Conservation (phyloP, 2,329 filamentous ascomycete genomes). For the Sporothrix sp. region DNA sequence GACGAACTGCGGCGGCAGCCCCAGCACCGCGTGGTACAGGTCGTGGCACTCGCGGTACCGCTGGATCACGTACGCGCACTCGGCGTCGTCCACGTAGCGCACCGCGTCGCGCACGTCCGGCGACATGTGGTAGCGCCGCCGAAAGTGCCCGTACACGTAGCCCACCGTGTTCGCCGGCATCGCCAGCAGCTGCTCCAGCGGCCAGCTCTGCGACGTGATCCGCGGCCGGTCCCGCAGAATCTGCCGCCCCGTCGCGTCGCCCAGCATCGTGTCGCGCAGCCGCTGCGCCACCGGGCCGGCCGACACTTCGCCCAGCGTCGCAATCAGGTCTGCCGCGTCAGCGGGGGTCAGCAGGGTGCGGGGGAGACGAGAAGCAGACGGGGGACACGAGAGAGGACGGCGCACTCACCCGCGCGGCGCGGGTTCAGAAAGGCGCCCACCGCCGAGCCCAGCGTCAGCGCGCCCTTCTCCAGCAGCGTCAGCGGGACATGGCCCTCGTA, state of each 20-base stretch:
- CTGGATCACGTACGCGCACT: constrained; percentile 98
- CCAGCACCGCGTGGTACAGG: constrained; percentile 92
- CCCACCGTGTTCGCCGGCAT: constrained; percentile 69
- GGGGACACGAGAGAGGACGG: too few species aligned
- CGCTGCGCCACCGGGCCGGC: constrained; percentile 89
- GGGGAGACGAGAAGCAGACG: background rate
- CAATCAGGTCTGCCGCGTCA: constrained; percentile 65
- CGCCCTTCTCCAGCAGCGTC: constrained; percentile 63
- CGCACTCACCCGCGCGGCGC: constrained; percentile 61
- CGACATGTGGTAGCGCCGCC: constrained; percentile 87
- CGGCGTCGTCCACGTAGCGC: constrained; percentile 85
- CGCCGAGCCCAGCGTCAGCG: constrained; percentile 57
- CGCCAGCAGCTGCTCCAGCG: constrained; percentile 58
- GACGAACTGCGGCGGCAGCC: constrained; percentile 79
- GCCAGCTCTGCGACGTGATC: constrained; percentile 65
- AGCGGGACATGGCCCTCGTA: constrained; percentile 91
- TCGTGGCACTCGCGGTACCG: constrained; percentile 95
- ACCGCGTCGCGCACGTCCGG: constrained; percentile 79
- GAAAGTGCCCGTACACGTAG: constrained; percentile 73
- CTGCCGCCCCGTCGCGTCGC: constrained; percentile 69
- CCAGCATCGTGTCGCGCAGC: constrained; percentile 85
- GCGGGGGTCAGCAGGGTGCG: background rate
- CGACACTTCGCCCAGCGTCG: constrained; percentile 86
- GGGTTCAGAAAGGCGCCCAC: constrained; percentile 61
- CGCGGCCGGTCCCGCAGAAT: constrained; percentile 86